phyloP scores from a whole-genome alignment of 371 early-diverging fungal species.

The Gilbertella persicaria region DNA sequence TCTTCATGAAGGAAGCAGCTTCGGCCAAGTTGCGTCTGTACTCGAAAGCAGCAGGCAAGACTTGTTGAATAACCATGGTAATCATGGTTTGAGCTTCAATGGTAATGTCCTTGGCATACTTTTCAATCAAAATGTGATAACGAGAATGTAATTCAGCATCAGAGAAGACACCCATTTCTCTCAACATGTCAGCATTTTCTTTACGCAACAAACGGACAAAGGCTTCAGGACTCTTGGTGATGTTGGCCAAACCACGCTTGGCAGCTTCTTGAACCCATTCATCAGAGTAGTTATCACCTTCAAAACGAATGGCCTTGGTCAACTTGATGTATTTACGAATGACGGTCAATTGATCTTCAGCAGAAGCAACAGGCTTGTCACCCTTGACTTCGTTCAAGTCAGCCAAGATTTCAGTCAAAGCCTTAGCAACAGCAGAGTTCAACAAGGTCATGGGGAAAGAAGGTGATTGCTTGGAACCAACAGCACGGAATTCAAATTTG shows the following conservation, averaged over 20 bases:
- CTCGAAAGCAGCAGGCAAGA: constrained; percentile 86
- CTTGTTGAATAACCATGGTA: constrained; percentile 76
- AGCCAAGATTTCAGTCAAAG: constrained; percentile 73
- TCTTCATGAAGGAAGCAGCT: constrained; percentile 68
- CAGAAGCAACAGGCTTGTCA: constrained; percentile 72
- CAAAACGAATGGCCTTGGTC: constrained; percentile 92
- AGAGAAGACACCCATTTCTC: constrained; percentile 81
- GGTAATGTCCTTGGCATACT: constrained; percentile 92
- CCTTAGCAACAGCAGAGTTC: constrained; percentile 91
- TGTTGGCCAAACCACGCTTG: constrained; percentile 92
- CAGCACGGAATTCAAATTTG: constrained; percentile 99
- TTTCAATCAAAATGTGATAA: constrained; percentile 93
- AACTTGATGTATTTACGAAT: constrained; percentile 80
- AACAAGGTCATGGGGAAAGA: constrained; percentile 93
- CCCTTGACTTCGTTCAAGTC: constrained; percentile 80
- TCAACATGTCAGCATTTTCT: constrained; percentile 77
- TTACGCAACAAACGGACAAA: constrained; percentile 77
- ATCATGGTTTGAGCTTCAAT: constrained; percentile 95
- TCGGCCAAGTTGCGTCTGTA: constrained; percentile 90
- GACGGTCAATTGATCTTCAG: constrained; percentile 86
- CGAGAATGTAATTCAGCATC: constrained; percentile 88
- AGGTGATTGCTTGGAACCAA: constrained; percentile 97
- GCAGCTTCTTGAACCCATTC: constrained; percentile 81
- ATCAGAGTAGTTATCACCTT: constrained; percentile 94
- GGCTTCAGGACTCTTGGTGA: constrained; percentile 85